phyloP scores from a whole-genome alignment of 116 monocot genomes.

The Iris pallida region DNA sequence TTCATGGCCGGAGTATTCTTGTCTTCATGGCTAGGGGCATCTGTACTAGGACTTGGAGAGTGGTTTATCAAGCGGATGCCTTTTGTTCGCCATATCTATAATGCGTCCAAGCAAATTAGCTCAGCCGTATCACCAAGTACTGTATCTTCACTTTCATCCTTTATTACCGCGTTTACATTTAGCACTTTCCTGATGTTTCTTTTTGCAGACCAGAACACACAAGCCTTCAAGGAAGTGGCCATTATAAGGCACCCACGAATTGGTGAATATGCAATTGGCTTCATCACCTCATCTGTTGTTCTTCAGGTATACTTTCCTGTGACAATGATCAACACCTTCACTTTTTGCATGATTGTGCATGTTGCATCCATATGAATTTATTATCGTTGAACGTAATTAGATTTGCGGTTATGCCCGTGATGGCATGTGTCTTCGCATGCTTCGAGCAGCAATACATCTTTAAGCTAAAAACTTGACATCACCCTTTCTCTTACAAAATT shows the following conservation, averaged over 20 bases:
- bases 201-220: constrained; percentile 65
- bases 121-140: constrained; percentile 86
- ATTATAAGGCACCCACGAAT: constrained; percentile 83
- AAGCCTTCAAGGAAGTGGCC: constrained; percentile 88
- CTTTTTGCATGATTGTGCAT: not conserved
- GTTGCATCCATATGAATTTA: not conserved
- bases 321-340: not conserved
- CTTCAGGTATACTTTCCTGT: constrained; percentile 49
- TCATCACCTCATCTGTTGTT: constrained; percentile 71
- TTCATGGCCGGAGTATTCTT: constrained; percentile 84
- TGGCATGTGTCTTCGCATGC: not conserved
- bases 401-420: not conserved
- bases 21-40: constrained; percentile 90
- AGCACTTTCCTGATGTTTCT: constrained; percentile 1
- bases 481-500: not conserved
- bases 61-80: constrained; percentile 93
- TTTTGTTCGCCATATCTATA: constrained; percentile 80
- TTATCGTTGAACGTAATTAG: not conserved
- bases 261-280: constrained; percentile 90
- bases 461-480: not conserved
- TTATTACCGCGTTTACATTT: not conserved
- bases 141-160: not conserved
- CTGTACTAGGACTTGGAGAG: constrained; percentile 74
- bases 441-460: not conserved
- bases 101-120: constrained; percentile 89